Evolutionary conservation across 2,329 filamentous ascomycete species (phyloP), one percentile per base, ranked within the genome.

Genomic region (Fusarium dlaminii): DNA sequence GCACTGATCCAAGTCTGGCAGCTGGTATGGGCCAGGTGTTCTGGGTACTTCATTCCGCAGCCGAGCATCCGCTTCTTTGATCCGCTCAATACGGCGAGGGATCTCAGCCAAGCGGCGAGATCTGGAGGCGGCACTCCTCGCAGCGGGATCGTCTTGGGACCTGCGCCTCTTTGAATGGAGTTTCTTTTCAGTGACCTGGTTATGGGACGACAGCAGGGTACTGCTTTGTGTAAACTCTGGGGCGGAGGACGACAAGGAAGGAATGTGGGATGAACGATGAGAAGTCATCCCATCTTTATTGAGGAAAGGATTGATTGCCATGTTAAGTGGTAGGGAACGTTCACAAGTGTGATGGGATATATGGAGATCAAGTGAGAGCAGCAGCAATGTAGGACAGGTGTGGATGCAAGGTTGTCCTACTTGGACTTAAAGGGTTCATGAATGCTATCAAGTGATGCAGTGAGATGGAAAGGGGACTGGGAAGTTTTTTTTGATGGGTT

Each of bases 361-460:
- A 32, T 48, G 46, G 64, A 17, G 15, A 24, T 37, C 59, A 56
- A 57, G 45, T 39, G 55, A 56, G 30, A 36, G 52, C 57, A 61
- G 64, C 49, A 57, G 61, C 52, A 51, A 49, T 42, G 69, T n/a
- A 48, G 66, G 34, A 55, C 13, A 42, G 49, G 42, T 56, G 39
- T 39, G 49, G 58, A 39, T 59, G 49, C 29, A 30, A 32, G 27
- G 30, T 45, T 63, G 62, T 75, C 73, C 52, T 58, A 68, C 57
- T 58, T 52, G 48, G 60, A 63, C 56, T 56, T 9, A 61, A 54
- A 43, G 40, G 56, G 54, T 29, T 67, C 46, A 58, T 40, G 39
- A 40, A 48, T 39, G 61, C 32, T 65, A 54, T 54, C 51, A 66
- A 64, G 57, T 60, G 76, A 78, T 76, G 70, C 27, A 71, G 59